Conservation (phyloP, 2,329 filamentous ascomycete genomes). For the Rhinocladiella similis region DNA sequence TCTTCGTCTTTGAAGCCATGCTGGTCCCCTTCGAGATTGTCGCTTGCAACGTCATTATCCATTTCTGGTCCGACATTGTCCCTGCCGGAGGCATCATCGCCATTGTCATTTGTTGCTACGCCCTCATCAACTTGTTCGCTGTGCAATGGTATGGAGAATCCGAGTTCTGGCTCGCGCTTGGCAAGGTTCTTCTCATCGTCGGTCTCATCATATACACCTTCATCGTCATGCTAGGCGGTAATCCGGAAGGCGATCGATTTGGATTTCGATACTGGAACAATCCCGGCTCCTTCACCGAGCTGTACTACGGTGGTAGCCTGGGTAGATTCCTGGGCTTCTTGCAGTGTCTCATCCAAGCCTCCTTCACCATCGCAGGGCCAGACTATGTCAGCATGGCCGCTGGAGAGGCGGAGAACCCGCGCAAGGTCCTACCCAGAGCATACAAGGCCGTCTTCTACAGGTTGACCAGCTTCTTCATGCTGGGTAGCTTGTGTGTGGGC, state of each 20-base stretch:
- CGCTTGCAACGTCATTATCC: conserved; percentile 51
- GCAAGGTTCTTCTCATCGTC: conserved; percentile 68
- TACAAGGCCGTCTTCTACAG: conserved; percentile 68
- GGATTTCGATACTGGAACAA: conserved; percentile 65
- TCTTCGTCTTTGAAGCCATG: conserved; percentile 53
- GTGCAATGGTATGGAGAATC: conserved; percentile 71
- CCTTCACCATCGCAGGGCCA: conserved; percentile 63
- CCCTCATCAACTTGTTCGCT: conserved; percentile 64
- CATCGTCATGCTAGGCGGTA: conserved; percentile 80
- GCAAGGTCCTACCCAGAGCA: conserved; percentile 66
- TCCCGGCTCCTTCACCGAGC: conserved; percentile 57
- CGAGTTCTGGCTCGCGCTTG: conserved; percentile 67
- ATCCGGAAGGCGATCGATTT: conserved; percentile 66
- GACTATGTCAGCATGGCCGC: conserved; percentile 61
- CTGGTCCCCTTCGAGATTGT: conserved; percentile 55
- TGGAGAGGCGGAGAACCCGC: conserved; percentile 62
- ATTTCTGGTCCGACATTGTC: conserved; percentile 50
- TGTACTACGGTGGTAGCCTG: background rate
- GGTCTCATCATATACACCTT: conserved; percentile 67
- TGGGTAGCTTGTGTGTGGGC: conserved; percentile 68
- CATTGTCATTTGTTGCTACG: conserved; percentile 47
- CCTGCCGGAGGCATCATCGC: conserved; percentile 49
- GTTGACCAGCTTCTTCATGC: conserved; percentile 70
- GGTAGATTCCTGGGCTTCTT: conserved; percentile 47
- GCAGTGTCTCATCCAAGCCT: conserved; percentile 69